These are phyloP conservation scores for Penicillium coffeae DNA, from an alignment of 495 filamentous ascomycete species.

Conservation along the genomic window DNA sequence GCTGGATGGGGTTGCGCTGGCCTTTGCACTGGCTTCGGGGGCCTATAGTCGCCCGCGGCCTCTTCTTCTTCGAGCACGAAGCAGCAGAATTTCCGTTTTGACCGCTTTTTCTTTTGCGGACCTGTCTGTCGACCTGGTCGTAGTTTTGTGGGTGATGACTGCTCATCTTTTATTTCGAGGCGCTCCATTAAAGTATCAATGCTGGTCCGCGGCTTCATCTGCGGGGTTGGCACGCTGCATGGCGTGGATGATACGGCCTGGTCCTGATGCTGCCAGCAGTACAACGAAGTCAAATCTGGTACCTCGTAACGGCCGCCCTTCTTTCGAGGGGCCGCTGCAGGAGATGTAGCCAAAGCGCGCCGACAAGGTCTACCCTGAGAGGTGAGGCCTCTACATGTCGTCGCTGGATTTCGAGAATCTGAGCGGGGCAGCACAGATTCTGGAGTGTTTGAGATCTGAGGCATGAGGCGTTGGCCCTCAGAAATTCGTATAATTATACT, in stretches of 20 bases:
- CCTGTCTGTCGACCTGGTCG: conserved; percentile 13
- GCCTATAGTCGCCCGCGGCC: conserved; percentile 8
- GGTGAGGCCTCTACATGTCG: conserved; percentile 87
- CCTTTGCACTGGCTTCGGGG: conserved; percentile 11
- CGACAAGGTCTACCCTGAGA: conserved; percentile 73
- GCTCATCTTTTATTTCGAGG: conserved; percentile 51
- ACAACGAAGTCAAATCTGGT: conserved; percentile 52
- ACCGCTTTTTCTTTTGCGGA: conserved; percentile 16
- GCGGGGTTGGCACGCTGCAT: conserved; percentile 15
- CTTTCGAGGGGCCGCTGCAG: conserved; percentile 30
- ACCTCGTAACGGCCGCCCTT: conserved; percentile 34
- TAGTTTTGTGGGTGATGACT: conserved; percentile 18
- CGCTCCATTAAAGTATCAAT: conserved; percentile 79
- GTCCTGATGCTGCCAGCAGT: conserved; percentile 93
- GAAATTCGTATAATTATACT: background rate
- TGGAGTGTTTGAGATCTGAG: conserved; percentile 77
- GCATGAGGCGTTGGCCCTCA: conserved; percentile 46
- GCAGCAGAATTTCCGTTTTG: conserved; percentile 33
- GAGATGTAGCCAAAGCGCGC: conserved; percentile 52
- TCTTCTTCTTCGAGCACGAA: conserved; percentile 27
- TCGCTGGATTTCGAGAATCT: conserved; percentile 77
- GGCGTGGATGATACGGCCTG: conserved; percentile 52
- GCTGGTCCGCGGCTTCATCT: conserved; percentile 60
- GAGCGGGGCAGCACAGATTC: conserved; percentile 72
- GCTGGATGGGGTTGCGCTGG: conserved; percentile 17